Conservation (phyloP, 1,284 basidiomycete species). For the Ceratobasidium sp. region DNA sequence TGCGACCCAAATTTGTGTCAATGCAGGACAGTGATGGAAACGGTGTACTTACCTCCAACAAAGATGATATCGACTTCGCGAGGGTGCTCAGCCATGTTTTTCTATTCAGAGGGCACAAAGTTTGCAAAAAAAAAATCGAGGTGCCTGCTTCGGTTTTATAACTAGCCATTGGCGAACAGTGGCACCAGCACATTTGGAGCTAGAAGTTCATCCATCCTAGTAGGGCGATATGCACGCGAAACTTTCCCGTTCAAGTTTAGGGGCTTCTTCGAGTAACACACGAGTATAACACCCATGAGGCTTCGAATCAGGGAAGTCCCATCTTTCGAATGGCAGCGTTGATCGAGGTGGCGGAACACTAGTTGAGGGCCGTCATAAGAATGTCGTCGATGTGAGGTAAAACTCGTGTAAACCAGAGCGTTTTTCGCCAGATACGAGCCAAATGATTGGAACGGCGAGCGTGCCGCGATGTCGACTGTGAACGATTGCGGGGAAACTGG, state of each 20-base stretch:
- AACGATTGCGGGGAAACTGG: not conserved
- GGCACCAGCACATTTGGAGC: too few relatives aligned
- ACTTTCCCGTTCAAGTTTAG: not conserved
- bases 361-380: not conserved
- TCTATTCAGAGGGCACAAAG: too few relatives aligned
- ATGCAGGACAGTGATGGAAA: not conserved
- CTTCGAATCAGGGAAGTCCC: not conserved
- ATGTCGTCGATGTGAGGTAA: not conserved
- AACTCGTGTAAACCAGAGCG: not conserved
- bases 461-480: too few relatives aligned
- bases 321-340: not conserved
- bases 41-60: conserved; percentile 10
- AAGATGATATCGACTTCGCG: conserved; percentile 27
- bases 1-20: not conserved
- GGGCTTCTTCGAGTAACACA: not conserved
- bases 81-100: conserved; percentile 11
- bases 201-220: not conserved
- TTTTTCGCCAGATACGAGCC: not conserved
- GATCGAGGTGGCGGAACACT: not conserved
- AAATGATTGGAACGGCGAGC: not conserved
- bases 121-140: not conserved
- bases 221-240: not conserved
- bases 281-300: not conserved
- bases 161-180: not conserved
- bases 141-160: not conserved